Evolutionary conservation across 345 rosid genomes (phyloP), one percentile per base, ranked within the genome.

Genomic region (Citrus reticulata): DNA sequence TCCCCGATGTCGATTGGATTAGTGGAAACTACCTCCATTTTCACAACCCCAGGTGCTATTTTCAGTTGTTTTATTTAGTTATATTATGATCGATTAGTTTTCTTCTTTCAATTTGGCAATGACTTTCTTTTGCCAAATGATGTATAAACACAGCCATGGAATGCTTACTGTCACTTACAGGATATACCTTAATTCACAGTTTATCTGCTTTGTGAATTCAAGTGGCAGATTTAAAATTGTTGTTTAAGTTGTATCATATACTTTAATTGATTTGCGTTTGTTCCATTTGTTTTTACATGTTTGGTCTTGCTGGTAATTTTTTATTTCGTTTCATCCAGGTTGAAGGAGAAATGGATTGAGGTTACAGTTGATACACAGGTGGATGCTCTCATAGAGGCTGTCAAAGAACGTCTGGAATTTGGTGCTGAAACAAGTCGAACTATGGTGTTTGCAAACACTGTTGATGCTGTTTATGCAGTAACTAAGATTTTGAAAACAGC

Each of bases 361-460:
- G 98, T 94, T 74, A 83, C 91, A 27, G 84, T 88, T 68, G 97
- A 94, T 55, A 89, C 91, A 66, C 99, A 94, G 81, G 92, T 96
- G 46, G 98, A 94, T 90, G 92, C 90, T 59, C 91, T 96, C 37
- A 85, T 96, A 77, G 86, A 90, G 69, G 97, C 97, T 72, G 91
- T 96, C 64, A 93, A 85, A 19, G 85, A 89, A 70, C 84, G 83
- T 79, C 68, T 65, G 67, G 85, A 60, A 68, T 37, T 68, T 58
- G 86, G 74, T 72, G 70, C 77, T 73, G 86, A 59, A 54, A 65
- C 77, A 79, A 85, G 82, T 74, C 88, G 98, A 80, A 96, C 98
- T 1, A 96, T 94, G 97, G 97, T 94, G 77, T 96, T 96, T 85
- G 95, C 95, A 72, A 96, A 96, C 76, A 94, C 98, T 14, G 97